Evolutionary conservation across 2,329 filamentous ascomycete genomes (phyloP).

Genomic region (Paramyrothecium roridum): DNA sequence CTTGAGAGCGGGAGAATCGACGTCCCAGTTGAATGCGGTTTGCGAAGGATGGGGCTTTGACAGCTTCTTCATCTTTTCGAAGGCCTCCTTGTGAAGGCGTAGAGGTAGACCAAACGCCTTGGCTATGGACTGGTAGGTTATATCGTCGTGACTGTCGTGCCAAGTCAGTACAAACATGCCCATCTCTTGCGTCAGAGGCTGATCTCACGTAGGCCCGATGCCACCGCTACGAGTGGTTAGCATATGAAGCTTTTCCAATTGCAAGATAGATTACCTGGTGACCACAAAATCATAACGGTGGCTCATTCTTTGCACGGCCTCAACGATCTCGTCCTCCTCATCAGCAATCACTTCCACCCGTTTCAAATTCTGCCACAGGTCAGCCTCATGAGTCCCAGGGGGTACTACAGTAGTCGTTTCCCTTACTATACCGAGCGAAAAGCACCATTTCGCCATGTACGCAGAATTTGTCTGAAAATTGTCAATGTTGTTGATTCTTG

Average conservation of each 20-base stretch:
- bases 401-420: slow-evolving; percentile 43
- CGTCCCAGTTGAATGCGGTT: slow-evolving; percentile 79
- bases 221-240: slow-evolving; percentile 59
- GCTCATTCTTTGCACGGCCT: slow-evolving; percentile 85
- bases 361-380: slow-evolving; percentile 60
- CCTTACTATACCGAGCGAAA: slow-evolving; percentile 48
- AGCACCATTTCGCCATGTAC: slow-evolving; percentile 4
- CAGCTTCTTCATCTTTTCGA: slow-evolving; percentile 78
- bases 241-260: slow-evolving; percentile 3
- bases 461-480: slow-evolving; percentile 57
- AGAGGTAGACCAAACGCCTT: slow-evolving; percentile 80
- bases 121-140: slow-evolving; percentile 92
- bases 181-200: neutral
- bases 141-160: slow-evolving; percentile 79
- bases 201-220: slow-evolving; percentile 83
- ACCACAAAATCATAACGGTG: slow-evolving; percentile 90
- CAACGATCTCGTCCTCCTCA: slow-evolving; percentile 84
- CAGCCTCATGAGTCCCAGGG: neutral
- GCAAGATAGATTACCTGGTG: slow-evolving; percentile 53
- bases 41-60: slow-evolving; percentile 71
- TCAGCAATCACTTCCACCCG: slow-evolving; percentile 91
- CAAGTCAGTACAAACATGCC: slow-evolving; percentile 10
- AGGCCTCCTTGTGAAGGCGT: slow-evolving; percentile 72
- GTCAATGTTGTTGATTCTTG: neutral
- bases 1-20: slow-evolving; percentile 70